Conservation (phyloP, 305 asterid genomes). For the Ruellia speciosa region DNA sequence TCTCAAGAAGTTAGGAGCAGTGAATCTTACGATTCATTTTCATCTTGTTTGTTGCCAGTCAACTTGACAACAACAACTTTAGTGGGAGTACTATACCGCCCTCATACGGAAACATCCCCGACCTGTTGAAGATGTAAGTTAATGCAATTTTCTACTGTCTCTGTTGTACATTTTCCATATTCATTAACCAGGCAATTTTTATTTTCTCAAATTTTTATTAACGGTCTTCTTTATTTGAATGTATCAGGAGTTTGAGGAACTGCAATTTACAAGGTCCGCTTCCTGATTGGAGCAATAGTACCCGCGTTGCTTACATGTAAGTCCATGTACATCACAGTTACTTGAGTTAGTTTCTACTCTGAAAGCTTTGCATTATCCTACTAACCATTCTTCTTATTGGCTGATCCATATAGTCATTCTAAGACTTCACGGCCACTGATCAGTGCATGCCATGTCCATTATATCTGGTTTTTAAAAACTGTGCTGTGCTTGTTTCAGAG, state of each 20-base stretch:
- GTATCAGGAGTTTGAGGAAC: constrained; percentile 92
- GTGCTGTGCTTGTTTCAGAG: constrained; percentile 48
- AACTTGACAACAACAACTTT: constrained; percentile 89
- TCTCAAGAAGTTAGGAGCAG: constrained; percentile 3
- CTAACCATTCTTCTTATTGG: neutral
- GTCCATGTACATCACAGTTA: constrained; percentile 13
- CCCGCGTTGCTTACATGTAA: constrained; percentile 67
- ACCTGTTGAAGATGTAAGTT: constrained; percentile 79
- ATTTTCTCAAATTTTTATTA: neutral
- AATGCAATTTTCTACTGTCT: constrained; percentile 17
- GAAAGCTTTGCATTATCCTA: neutral
- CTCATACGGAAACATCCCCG: constrained; percentile 66
- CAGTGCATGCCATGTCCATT: constrained; percentile 3
- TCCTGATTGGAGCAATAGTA: constrained; percentile 72
- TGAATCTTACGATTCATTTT: constrained; percentile 9
- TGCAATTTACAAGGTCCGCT: constrained; percentile 80
- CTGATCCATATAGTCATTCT: constrained; percentile 6
- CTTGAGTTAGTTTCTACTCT: neutral
- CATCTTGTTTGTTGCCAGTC: constrained; percentile 40
- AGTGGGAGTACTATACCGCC: constrained; percentile 61
- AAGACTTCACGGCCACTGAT: neutral
- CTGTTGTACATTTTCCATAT: constrained; percentile 8
- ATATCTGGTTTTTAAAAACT: neutral
- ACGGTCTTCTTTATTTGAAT: constrained; percentile 18
- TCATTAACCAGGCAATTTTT: neutral